Percentiles rank a stretch among this genome's conserved stretches.
Conservation (phyloP, 768 basidiomycete species). For the Macrolepiota albuminosa region DNA sequence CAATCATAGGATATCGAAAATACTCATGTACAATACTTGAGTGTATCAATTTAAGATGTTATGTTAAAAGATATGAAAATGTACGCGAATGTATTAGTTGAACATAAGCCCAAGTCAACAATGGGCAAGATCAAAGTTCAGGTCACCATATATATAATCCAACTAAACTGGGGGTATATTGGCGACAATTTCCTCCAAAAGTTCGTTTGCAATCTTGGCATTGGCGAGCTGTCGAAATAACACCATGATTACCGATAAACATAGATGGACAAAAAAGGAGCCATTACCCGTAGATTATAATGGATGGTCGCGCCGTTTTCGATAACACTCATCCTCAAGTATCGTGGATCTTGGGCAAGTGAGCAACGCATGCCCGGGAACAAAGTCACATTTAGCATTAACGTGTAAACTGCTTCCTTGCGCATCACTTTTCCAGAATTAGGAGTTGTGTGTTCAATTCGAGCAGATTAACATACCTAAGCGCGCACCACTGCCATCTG, state of each 20-base stretch:
- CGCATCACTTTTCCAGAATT: constrained; percentile 59
- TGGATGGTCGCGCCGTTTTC: constrained; percentile 57
- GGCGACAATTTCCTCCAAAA: constrained; percentile 52
- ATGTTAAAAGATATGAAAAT: constrained; percentile 1
- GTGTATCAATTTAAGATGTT: background rate
- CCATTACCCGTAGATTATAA: constrained; percentile 69
- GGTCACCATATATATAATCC: background rate
- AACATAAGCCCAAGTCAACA: constrained; percentile 8
- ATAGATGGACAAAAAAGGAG: constrained; percentile 1
- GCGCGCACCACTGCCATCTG: constrained; percentile 66
- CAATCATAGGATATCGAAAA: constrained; percentile 4
- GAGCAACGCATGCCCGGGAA: constrained; percentile 76
- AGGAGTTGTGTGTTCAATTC: background rate
- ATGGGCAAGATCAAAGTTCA: background rate
- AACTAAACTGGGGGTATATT: constrained; percentile 37
- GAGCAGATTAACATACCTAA: constrained; percentile 42
- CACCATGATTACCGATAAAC: constrained; percentile 1
- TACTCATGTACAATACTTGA: constrained; percentile 5
- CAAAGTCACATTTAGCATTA: constrained; percentile 69
- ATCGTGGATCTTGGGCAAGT: constrained; percentile 73
- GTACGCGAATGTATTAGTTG: constrained; percentile 12
- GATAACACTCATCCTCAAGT: constrained; percentile 71
- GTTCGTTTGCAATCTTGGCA: constrained; percentile 66
- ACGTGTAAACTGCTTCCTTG: constrained; percentile 75
- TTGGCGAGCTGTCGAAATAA: constrained; percentile 46